A percentile compares a stretch with the other conserved stretches of the same genome.
Evolutionary conservation across 441 rosid genomes (phyloP).

Genomic region (Capsella rubella): DNA sequence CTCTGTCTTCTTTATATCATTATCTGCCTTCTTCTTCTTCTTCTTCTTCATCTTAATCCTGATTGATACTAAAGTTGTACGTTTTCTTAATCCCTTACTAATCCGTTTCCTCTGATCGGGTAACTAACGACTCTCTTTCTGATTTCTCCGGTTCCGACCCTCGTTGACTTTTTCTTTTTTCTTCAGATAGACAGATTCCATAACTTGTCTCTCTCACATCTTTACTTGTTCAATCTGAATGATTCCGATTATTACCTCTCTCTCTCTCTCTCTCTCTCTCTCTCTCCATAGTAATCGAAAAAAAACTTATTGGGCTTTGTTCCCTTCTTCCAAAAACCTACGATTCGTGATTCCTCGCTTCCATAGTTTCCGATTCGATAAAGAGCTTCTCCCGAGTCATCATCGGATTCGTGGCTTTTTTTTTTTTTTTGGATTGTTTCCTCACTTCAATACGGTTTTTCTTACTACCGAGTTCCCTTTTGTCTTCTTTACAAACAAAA

Average conservation of each 20-base stretch:
- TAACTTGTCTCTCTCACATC: not conserved
- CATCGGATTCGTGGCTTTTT: not conserved
- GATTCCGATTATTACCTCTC: slow-evolving; percentile 1
- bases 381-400: not conserved
- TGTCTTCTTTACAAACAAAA: not conserved
- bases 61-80: not conserved
- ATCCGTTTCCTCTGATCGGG: slow-evolving; percentile 14
- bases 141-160: slow-evolving; percentile 16
- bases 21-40: not conserved
- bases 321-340: too few species aligned
- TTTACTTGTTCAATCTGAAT: slow-evolving; percentile 3
- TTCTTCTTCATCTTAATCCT: slow-evolving; percentile 1
- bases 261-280: too few species aligned
- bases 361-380: not conserved
- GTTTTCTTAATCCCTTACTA: not conserved
- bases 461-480: not conserved
- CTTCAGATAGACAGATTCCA: slow-evolving; percentile 27
- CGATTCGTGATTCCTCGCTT: slow-evolving; percentile 13
- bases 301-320: too few species aligned
- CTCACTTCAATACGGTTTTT: slow-evolving; percentile 17
- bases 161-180: slow-evolving; percentile 41
- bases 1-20: not conserved
- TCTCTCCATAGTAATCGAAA: too few species aligned
- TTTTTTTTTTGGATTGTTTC: not conserved
- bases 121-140: not conserved